phyloP scores from a whole-genome alignment of 192 early-diverging fungal species.

The Entomortierella lignicola region DNA sequence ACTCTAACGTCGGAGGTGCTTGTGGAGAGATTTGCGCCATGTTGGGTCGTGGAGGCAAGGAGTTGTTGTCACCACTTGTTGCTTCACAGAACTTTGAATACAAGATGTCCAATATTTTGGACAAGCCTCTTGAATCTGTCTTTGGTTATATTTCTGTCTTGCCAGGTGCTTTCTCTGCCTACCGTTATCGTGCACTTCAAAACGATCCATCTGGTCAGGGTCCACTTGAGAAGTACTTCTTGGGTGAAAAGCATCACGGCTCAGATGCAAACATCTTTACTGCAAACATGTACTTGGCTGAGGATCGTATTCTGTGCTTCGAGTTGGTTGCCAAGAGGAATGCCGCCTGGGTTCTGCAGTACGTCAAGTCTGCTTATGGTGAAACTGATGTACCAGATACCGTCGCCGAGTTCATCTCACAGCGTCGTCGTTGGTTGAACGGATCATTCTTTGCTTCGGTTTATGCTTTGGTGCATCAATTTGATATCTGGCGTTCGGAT shows the following conservation, averaged over 20 bases:
- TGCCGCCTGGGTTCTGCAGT: constrained; percentile 77
- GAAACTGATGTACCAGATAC: constrained; percentile 86
- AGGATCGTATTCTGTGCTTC: constrained; percentile 88
- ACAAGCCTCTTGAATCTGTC: constrained; percentile 82
- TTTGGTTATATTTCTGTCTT: constrained; percentile 91
- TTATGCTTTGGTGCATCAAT: constrained; percentile 85
- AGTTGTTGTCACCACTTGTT: constrained; percentile 68
- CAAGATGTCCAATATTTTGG: constrained; percentile 77
- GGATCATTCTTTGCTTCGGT: constrained; percentile 95
- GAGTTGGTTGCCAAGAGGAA: constrained; percentile 83
- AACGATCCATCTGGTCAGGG: constrained; percentile 68
- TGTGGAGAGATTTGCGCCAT: constrained; percentile 76
- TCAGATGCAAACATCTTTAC: constrained; percentile 74
- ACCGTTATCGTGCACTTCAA: constrained; percentile 78
- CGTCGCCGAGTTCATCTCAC: constrained; percentile 93
- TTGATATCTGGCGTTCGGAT: constrained; percentile 79
- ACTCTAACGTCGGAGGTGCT: constrained; percentile 70
- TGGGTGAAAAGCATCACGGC: constrained; percentile 70
- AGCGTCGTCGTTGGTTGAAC: constrained; percentile 97
- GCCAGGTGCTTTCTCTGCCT: constrained; percentile 89
- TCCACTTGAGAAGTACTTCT: constrained; percentile 82
- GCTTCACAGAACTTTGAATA: constrained; percentile 79
- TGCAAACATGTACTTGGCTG: constrained; percentile 87
- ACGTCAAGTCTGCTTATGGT: constrained; percentile 75
- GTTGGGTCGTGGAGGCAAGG: constrained; percentile 58